Base-by-base conservation (phyloP, 1,284 basidiomycete species). In the Papiliotrema fonsecae region DNA sequence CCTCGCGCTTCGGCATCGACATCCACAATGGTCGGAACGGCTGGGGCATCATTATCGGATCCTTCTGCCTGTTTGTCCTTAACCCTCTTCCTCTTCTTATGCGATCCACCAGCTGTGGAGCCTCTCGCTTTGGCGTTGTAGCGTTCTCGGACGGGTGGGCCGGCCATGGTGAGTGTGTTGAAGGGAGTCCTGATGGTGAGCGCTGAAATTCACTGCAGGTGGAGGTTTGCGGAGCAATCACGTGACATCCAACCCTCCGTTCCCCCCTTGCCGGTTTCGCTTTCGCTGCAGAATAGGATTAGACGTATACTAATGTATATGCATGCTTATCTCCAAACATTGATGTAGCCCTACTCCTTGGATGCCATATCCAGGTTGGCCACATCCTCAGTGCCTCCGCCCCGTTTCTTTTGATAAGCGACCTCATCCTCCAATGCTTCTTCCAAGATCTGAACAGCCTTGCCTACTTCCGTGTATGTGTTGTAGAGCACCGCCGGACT, bases 401-500 rank as follows among this genome's bases (percentile, higher is more conserved):
- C 30, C 24, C 14, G 4, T 19, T 25, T 16, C 45, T 32, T 34
- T 41, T 51, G 37, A 24, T 40, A 50, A 22, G 54, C 37, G 26
- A 55, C 62, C 48, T 69, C 70, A 21, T 52, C 68, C 42, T 51
- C 55, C 31, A 75, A 52, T 2, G 71, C 72, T 32, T 79, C 74
- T 38, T 89, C 82, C 36, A 93, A 67, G 47, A 79, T 80, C 45
- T 72, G 69, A 11, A 79, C 87, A 2, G 83, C 86, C 42, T 76
- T 70, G 57, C 86, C 81, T 52, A 87, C 86, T 60, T 96, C 91
- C 57, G 78, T 74, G 61, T 83, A 78, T 10, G 84, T 85, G 67
- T 86, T 93, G 72, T 94, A 97, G 63, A 96, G 74, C 34, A 89
- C 86, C 10, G 79, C 78, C 30, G 93, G 90, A 45, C 88, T 81